Evolutionary conservation across 495 filamentous ascomycete species (phyloP), one percentile per base, ranked within the genome.

Genomic region (Aspergillus cavernicola): DNA sequence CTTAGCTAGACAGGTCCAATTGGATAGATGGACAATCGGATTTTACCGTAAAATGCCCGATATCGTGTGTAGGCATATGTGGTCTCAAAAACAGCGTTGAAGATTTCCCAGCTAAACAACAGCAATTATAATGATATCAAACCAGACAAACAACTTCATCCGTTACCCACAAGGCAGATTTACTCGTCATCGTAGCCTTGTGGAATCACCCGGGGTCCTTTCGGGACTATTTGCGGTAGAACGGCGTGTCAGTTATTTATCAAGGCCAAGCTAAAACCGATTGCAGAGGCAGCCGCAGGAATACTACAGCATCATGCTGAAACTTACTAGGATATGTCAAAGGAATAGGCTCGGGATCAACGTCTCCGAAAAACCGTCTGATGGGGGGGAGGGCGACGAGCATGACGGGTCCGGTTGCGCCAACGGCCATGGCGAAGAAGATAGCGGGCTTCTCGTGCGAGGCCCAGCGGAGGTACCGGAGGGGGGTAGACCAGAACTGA

Each of bases 241-340:
- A 22, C 6, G n/a, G n/a, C n/a, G 15, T 38, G 16, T n/a, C 16
- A 6, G 35, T 38, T 18, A 38, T 28, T 9, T 28, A 28, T 28
- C 24, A 4, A 28, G 24, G 4, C 24, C 4, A 28, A n/a, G n/a
- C n/a, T n/a, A n/a, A n/a, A n/a, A n/a, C n/a, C n/a, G n/a, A n/a
- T n/a, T n/a, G n/a, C n/a, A n/a, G n/a, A n/a, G n/a, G n/a, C n/a
- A n/a, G n/a, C n/a, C n/a, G n/a, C n/a, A n/a, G n/a, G n/a, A n/a
- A n/a, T n/a, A n/a, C 10, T n/a, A 10, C 18, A 33, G 10, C 6
- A 8, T 16, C 15, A 20, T 2, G 2, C 26, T 39, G 13, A 32
- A 7, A 48, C 88, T 69, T 81, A 98, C 93, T 79, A 43, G 93
- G 93, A 79, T 97, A 98, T 62, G 90, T 92, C 70, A 88, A 61